Conservation (phyloP, 208 protist genomes). For the Leishmania martiniquensis region DNA sequence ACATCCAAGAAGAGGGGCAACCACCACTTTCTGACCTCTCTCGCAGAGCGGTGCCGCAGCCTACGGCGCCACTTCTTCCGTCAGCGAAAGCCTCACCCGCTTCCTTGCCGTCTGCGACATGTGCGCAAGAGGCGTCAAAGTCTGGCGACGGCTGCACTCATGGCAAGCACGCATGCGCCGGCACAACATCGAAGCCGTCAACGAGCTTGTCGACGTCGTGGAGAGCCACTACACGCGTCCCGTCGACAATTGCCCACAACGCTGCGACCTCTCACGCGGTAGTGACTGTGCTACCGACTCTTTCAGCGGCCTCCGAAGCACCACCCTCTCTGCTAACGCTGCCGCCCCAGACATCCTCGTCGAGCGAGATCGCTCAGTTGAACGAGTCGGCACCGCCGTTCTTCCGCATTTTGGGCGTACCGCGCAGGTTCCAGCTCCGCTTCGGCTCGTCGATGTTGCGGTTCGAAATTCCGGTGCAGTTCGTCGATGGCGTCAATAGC, state of each 20-base stretch:
- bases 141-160: neutral
- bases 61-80: neutral
- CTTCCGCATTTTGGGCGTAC: constrained; percentile 52
- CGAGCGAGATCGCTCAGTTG: constrained; percentile 45
- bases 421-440: constrained; percentile 59
- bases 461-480: constrained; percentile 74
- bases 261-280: neutral
- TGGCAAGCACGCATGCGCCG: neutral
- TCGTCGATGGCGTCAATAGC: constrained; percentile 46
- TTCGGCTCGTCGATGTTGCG: constrained; percentile 64
- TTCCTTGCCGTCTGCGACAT: neutral
- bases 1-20: constrained; percentile 16
- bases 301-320: neutral
- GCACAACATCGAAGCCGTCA: neutral
- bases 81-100: neutral
- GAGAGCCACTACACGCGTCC: neutral
- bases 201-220: constrained; percentile 5
- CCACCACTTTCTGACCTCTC: constrained; percentile 7
- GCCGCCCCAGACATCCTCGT: neutral
- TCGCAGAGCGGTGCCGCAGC: neutral
- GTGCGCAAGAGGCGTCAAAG: neutral
- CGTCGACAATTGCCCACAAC: constrained; percentile 8
- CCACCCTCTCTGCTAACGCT: neutral
- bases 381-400: constrained; percentile 70
- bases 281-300: neutral